Evolutionary conservation across 176 grass and related monocot species (phyloP), one percentile per base, ranked within the genome.

Genomic region (Cenchrus americanus): DNA sequence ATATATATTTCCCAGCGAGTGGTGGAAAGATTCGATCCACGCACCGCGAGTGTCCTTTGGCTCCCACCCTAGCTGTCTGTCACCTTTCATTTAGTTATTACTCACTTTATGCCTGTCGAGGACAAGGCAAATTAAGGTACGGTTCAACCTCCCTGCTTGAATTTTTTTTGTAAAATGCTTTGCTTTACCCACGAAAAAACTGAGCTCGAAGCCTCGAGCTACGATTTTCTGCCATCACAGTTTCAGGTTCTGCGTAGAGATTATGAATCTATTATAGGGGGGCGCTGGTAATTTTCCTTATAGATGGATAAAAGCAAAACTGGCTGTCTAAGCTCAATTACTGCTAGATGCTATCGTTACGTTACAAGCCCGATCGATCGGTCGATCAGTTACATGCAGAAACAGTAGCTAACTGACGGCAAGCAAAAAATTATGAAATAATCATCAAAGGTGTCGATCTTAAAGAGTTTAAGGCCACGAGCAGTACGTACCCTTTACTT

Each of bases 401-500:
- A 34, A 64, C 50, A 19, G 48, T 59, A 73, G 1, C 26, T 5
- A 15, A 64, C n/a, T 14, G 47, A 66, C 6, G 3, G 27, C 54
- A 77, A 69, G 9, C 44, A 55, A 41, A 37, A 37, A 37, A 51
- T 12, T 22, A 66, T 4, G 27, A 65, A 69, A 77, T 37, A 8
- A 3, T 7, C 42, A 15, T 27, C 5, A 22, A 59, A 59, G 24
- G 24, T 3, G n/a, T n/a, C n/a, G n/a, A 50, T 5, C 9, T 32
- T 2, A 50, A 22, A 0, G 27, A 53, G 34, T 37, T 37, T 37
- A 37, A 73, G 52, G 61, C 0, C 12, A 66, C 58, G n/a, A 79
- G 59, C 7, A 68, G 71, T 89, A 90, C 89, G 71, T 89, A 90
- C 89, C 84, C 0, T 87, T 79, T 0, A 87, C 70, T 74, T 87